phyloP scores from a whole-genome alignment of 208 protist genomes.

The Polymyxa betae region DNA sequence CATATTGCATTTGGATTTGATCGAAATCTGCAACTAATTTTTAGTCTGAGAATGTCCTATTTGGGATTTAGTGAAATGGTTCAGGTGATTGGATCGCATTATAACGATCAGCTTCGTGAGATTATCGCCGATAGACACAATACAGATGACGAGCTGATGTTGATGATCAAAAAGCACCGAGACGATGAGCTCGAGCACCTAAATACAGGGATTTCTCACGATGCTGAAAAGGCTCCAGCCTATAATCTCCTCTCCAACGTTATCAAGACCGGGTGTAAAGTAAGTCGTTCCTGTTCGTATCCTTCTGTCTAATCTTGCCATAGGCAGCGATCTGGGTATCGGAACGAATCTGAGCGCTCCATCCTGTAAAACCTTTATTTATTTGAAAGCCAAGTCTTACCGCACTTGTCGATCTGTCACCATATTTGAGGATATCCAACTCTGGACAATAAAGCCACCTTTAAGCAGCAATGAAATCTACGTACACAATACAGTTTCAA shows the following conservation, averaged over 20 bases:
- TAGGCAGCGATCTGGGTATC: conserved; percentile 72
- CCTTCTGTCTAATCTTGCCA: neutral
- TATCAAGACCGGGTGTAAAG: conserved; percentile 68
- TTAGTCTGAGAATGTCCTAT: too few relatives aligned
- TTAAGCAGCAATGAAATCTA: too few relatives aligned
- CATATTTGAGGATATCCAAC: too few relatives aligned
- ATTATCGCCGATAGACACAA: conserved; percentile 57
- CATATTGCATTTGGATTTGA: neutral
- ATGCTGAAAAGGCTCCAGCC: conserved; percentile 67
- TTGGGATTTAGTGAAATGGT: too few relatives aligned
- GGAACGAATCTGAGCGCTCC: conserved; percentile 66
- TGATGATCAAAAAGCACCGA: conserved; percentile 71
- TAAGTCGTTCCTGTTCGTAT: neutral
- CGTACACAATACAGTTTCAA: too few relatives aligned
- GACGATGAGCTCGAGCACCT: conserved; percentile 75
- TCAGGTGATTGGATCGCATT: conserved; percentile 72
- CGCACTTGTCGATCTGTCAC: too few relatives aligned
- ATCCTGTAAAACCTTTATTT: too few relatives aligned
- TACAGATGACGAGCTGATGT: conserved; percentile 58
- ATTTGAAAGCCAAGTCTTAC: too few relatives aligned
- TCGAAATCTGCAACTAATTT: neutral
- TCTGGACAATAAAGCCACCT: too few relatives aligned
- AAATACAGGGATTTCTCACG: conserved; percentile 71
- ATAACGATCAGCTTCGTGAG: conserved; percentile 74
- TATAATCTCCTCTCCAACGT: conserved; percentile 26